Base-by-base conservation (phyloP, 768 basidiomycete species). In the Phylloporus sp. region DNA sequence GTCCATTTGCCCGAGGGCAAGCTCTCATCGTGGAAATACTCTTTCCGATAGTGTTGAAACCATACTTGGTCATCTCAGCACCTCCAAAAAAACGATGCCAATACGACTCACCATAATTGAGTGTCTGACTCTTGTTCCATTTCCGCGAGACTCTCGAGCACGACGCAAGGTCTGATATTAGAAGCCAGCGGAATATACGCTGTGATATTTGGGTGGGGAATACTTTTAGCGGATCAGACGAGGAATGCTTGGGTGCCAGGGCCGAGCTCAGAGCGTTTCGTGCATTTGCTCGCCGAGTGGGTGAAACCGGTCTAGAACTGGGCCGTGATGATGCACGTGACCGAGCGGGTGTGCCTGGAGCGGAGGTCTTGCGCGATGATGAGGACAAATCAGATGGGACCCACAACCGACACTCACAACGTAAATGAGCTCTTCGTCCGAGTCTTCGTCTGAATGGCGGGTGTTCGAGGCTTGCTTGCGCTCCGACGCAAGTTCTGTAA, bases 1-100 rank as follows among this genome's bases (percentile, higher is more conserved):
- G 90, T 87, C 92, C 92, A 96, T 65, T 92, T 92, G 28, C 84
- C 88, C 9, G 82, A 76, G 4, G 86, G 84, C 39, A 89, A 64
- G 48, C 78, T 82, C 24, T 83, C 81, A 51, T 90, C 86, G 35
- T 90, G 83, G 54, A 96, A 90, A 55, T 86, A 82, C 51, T 92
- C 88, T 54, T 84, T 88, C 44, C 93, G 74, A 63, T 90, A 92
- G 54, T 88, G 84, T 54, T 89, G 86, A 71, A 94, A 96, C 93
- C 93, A 96, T 9, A 95, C 93, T 96, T 11, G 57, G 28, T 28
- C 18, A 22, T 8, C 54, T 55, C 42, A 62, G 47, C 5, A 8
- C 13, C 23, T 5, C 22, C n/a, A 6, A 10, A 10, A 42, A 26
- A 9, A 27, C 8, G 14, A n/a, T n/a, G n/a, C n/a, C 23, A 5